Conservation (phyloP, 2,329 filamentous ascomycete species). For the Didymella exigua region DNA sequence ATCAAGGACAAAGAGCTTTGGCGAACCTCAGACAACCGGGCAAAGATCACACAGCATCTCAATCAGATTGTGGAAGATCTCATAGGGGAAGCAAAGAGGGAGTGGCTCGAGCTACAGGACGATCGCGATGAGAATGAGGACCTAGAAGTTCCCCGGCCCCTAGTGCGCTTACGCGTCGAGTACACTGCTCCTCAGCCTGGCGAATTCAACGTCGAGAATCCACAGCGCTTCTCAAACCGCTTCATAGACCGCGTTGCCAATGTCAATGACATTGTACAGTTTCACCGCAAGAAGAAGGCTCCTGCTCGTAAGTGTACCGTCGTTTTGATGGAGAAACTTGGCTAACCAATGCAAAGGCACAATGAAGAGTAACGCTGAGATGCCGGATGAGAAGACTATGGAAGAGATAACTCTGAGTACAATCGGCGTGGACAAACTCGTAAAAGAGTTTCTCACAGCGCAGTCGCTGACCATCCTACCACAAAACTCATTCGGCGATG, state of each 20-base stretch:
- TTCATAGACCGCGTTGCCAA: slow-evolving; percentile 93
- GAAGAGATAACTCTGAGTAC: slow-evolving; percentile 70
- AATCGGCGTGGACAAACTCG: slow-evolving; percentile 86
- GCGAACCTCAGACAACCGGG: slow-evolving; percentile 80
- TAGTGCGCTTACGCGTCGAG: slow-evolving; percentile 90
- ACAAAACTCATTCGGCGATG: slow-evolving; percentile 89
- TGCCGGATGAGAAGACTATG: slow-evolving; percentile 69
- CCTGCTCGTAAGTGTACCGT: slow-evolving; percentile 37
- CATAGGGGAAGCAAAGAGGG: slow-evolving; percentile 80
- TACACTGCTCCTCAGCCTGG: slow-evolving; percentile 84
- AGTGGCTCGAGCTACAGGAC: slow-evolving; percentile 79
- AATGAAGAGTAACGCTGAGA: slow-evolving; percentile 59
- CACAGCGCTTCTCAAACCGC: slow-evolving; percentile 91
- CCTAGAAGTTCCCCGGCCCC: slow-evolving; percentile 72
- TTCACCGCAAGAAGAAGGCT: slow-evolving; percentile 83
- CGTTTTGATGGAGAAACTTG: neutral
- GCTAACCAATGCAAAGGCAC: slow-evolving; percentile 34
- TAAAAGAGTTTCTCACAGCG: slow-evolving; percentile 82
- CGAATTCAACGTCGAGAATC: slow-evolving; percentile 89
- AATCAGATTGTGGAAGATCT: slow-evolving; percentile 81
- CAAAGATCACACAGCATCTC: slow-evolving; percentile 77
- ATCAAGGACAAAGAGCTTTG: slow-evolving; percentile 79
- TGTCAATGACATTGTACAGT: slow-evolving; percentile 89
- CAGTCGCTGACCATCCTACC: slow-evolving; percentile 93
- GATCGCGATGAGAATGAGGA: slow-evolving; percentile 59